phyloP scores from a whole-genome alignment of 2,329 filamentous ascomycete genomes.

The Tolypocladium sp. region DNA sequence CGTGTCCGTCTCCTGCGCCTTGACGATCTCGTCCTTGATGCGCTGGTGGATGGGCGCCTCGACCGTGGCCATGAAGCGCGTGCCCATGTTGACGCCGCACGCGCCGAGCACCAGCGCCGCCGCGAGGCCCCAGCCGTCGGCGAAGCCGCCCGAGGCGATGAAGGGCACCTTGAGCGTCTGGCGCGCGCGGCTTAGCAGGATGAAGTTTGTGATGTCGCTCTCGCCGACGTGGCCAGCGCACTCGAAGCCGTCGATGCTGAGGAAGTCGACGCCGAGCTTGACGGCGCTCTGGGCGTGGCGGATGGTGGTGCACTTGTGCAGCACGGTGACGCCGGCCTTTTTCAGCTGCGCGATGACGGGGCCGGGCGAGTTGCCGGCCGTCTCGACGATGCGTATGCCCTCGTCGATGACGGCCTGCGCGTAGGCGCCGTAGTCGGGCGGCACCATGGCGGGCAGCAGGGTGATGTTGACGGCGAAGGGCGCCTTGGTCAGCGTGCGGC shows the following conservation, averaged over 20 bases:
- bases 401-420: slow-evolving; percentile 90
- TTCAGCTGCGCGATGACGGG: slow-evolving; percentile 88
- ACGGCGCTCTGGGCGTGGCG: slow-evolving; percentile 84
- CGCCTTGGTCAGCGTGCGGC: slow-evolving; percentile 66
- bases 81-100: slow-evolving; percentile 97
- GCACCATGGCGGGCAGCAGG: slow-evolving; percentile 78
- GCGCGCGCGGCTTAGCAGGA: slow-evolving; percentile 74
- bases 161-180: slow-evolving; percentile 82
- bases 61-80: slow-evolving; percentile 91
- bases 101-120: slow-evolving; percentile 85
- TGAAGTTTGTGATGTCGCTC: slow-evolving; percentile 82
- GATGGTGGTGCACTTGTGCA: slow-evolving; percentile 98
- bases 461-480: slow-evolving; percentile 95
- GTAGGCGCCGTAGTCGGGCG: slow-evolving; percentile 88
- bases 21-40: slow-evolving; percentile 88
- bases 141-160: slow-evolving; percentile 92
- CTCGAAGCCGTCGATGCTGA: slow-evolving; percentile 96
- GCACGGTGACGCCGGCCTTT: slow-evolving; percentile 63
- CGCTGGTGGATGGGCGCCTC: slow-evolving; percentile 89
- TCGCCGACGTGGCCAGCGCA: slow-evolving; percentile 88
- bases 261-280: slow-evolving; percentile 91
- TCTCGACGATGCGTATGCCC: slow-evolving; percentile 85
- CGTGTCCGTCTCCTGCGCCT: slow-evolving; percentile 83
- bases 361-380: slow-evolving; percentile 78
- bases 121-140: slow-evolving; percentile 86